Conservation (phyloP, 345 rosid genomes). For the Kandelia obovata region DNA sequence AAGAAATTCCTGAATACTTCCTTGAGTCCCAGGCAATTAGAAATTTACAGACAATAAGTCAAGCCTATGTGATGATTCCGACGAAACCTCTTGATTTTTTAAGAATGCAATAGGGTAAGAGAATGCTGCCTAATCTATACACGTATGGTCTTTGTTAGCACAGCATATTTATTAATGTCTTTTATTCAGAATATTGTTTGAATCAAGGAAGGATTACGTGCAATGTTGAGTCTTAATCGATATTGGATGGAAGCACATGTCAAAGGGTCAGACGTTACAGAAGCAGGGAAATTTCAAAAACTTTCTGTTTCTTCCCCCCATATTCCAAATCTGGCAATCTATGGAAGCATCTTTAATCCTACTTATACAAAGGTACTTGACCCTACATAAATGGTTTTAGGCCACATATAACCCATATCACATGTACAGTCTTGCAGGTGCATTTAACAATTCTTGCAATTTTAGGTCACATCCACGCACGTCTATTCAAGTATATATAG, state of each 20-base stretch:
- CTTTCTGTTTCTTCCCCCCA: slow-evolving; percentile 2
- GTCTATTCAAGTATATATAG: slow-evolving; percentile 10
- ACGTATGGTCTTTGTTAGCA: too few relatives aligned
- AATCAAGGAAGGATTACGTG: not conserved
- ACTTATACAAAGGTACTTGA: not conserved
- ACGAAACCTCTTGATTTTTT: too few relatives aligned
- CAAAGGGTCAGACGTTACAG: not conserved
- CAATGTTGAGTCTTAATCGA: not conserved
- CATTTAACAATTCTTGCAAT: not conserved
- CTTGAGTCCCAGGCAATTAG: too few relatives aligned
- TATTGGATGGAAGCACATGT: slow-evolving; percentile 7
- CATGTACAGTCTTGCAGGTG: slow-evolving; percentile 5
- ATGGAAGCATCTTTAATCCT: slow-evolving; percentile 11
- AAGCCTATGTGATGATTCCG: too few relatives aligned
- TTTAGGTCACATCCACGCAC: slow-evolving; percentile 27
- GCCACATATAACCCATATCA: slow-evolving; percentile 5
- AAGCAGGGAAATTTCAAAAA: slow-evolving; percentile 2
- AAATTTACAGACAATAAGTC: too few relatives aligned
- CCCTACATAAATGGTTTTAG: not conserved
- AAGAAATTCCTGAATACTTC: too few relatives aligned
- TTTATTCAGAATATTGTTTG: too few relatives aligned
- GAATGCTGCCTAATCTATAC: too few relatives aligned
- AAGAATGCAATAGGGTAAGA: too few relatives aligned
- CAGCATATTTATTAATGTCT: too few relatives aligned
- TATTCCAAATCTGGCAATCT: slow-evolving; percentile 15